Evolutionary conservation across 2,329 filamentous ascomycete species (phyloP).

Genomic region (Fusarium temperatum): DNA sequence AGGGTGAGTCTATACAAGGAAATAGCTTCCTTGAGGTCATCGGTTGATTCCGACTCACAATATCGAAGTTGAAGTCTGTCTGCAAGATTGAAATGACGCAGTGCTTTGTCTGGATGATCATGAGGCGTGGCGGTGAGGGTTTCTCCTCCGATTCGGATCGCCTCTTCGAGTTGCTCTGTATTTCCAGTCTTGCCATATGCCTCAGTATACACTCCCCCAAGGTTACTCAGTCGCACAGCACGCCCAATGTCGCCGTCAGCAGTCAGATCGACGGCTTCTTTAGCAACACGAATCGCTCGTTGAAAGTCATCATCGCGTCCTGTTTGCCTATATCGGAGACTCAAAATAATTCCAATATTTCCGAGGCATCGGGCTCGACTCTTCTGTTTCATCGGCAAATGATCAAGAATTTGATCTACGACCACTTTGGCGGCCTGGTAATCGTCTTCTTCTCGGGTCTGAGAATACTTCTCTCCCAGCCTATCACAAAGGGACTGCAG

Average conservation of each 20-base stretch:
- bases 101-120: not conserved
- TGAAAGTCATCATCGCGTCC: not conserved
- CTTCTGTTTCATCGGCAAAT: not conserved
- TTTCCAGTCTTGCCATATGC: not conserved
- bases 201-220: accelerated
- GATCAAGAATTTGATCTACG: not conserved
- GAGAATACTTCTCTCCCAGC: not conserved
- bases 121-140: not conserved
- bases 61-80: not conserved
- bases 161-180: not conserved
- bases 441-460: not conserved
- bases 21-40: not conserved
- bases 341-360: not conserved
- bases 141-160: not conserved
- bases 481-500: not conserved
- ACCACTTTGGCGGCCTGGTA: not conserved
- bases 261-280: not conserved
- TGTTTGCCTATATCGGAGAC: not conserved
- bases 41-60: not conserved
- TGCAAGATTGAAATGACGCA: not conserved
- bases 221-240: not conserved
- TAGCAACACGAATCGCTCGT: not conserved
- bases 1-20: not conserved
- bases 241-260: not conserved
- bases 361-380: not conserved